A percentile compares a stretch with the other conserved stretches of the same genome.
Conservation (phyloP, 2,329 filamentous ascomycete genomes). For the Nannizzia gypsea region DNA sequence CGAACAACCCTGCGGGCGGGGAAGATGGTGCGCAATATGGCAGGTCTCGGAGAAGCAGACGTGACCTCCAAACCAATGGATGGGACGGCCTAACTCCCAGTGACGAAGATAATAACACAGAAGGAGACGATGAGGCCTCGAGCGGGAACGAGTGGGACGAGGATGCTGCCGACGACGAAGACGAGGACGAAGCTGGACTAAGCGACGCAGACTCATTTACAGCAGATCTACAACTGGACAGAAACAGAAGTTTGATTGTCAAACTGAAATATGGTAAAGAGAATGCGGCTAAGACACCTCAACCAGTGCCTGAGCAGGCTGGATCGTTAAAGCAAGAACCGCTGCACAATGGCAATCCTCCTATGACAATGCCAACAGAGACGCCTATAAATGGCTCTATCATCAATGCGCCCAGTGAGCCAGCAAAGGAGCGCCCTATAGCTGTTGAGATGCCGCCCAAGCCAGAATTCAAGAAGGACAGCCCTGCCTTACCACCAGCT, state of each 20-base stretch:
- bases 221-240: conserved; percentile 38
- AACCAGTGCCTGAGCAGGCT: neutral
- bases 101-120: conserved; percentile 40
- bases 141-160: conserved; percentile 59
- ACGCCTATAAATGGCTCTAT: neutral
- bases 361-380: neutral
- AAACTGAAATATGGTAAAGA: conserved; percentile 44
- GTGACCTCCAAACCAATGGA: neutral
- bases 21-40: conserved; percentile 33
- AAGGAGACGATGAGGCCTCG: conserved; percentile 52
- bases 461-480: neutral
- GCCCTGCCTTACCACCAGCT: neutral
- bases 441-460: neutral
- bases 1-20: conserved; percentile 30
- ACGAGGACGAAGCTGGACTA: conserved; percentile 30
- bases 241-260: conserved; percentile 56
- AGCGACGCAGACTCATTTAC: conserved; percentile 31
- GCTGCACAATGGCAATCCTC: neutral
- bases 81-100: conserved; percentile 9
- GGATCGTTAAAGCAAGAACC: neutral
- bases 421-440: neutral
- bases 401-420: neutral
- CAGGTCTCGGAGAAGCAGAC: conserved; percentile 30
- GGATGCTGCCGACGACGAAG: conserved; percentile 48
- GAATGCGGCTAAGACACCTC: neutral